phyloP scores from a whole-genome alignment of 768 basidiomycete genomes.

The Tephrocybe sp. region DNA sequence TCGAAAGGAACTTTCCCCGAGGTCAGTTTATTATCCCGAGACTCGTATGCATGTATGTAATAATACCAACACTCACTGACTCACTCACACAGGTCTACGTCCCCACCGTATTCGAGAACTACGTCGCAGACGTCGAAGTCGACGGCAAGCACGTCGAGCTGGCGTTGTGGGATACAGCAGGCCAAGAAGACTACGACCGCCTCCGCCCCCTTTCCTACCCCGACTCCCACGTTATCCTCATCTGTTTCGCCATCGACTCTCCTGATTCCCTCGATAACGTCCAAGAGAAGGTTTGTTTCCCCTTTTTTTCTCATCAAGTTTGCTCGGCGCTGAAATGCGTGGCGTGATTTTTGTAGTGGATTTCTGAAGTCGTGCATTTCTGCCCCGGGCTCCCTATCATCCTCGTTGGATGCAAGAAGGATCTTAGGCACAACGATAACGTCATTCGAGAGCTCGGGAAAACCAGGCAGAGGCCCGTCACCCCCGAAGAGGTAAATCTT shows the following conservation, averaged over 20 bases:
- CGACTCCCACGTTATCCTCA: slow-evolving; percentile 99
- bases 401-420: slow-evolving; percentile 99
- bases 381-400: slow-evolving; percentile 93
- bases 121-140: slow-evolving; percentile 98
- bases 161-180: slow-evolving; percentile 99
- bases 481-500: slow-evolving; percentile 77
- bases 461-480: slow-evolving; percentile 93
- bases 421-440: slow-evolving; percentile 88
- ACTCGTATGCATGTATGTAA: not conserved
- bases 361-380: slow-evolving; percentile 98
- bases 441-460: slow-evolving; percentile 93
- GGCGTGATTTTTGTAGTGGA: slow-evolving; percentile 64
- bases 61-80: not conserved
- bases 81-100: slow-evolving; percentile 74
- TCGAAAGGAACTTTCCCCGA: slow-evolving; percentile 96
- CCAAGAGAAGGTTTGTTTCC: slow-evolving; percentile 87
- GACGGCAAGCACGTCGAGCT: slow-evolving; percentile 98
- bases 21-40: slow-evolving; percentile 39
- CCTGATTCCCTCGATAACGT: slow-evolving; percentile 99
- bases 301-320: slow-evolving; percentile 1
- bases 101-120: slow-evolving; percentile 99
- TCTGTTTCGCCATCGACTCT: slow-evolving; percentile 98
- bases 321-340: not conserved
- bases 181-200: slow-evolving; percentile 99
- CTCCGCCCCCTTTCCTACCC: slow-evolving; percentile 97